A percentile compares a stretch with the other conserved stretches of the same genome.
Conservation (phyloP, 768 basidiomycete genomes). For the Kwoniella europaea region DNA sequence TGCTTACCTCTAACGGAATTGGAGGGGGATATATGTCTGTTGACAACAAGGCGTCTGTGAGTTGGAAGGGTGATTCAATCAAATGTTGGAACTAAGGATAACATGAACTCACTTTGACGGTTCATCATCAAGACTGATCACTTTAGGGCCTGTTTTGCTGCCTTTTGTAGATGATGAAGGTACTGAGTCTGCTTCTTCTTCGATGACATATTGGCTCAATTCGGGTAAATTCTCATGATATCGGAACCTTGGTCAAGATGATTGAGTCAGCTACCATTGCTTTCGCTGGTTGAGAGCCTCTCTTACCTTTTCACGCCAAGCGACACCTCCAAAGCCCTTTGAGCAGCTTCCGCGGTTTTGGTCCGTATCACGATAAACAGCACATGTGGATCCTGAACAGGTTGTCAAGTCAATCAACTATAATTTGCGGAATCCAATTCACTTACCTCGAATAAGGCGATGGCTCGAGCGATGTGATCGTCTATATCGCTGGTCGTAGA, state of each 20-base stretch:
- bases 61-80: neutral
- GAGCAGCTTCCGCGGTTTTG: conserved; percentile 35
- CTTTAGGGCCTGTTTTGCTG: conserved; percentile 36
- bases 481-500: conserved; percentile 38
- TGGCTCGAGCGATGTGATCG: conserved; percentile 43
- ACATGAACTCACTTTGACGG: conserved; percentile 22
- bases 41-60: neutral
- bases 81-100: neutral
- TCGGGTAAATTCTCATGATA: conserved; percentile 53
- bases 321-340: conserved; percentile 52
- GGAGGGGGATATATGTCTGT: neutral
- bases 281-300: neutral
- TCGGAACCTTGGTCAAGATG: conserved; percentile 36
- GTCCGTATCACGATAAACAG: conserved; percentile 55
- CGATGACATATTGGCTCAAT: conserved; percentile 55
- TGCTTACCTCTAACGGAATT: neutral
- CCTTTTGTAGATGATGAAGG: neutral
- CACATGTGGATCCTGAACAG: conserved; percentile 43
- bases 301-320: conserved; percentile 50
- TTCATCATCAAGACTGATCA: conserved; percentile 53
- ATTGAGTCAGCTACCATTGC: neutral
- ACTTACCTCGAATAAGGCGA: conserved; percentile 45
- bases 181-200: conserved; percentile 35
- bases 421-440: neutral
- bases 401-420: neutral